phyloP scores from a whole-genome alignment of 2,329 filamentous ascomycete genomes.

The Emmonsiellopsis sp. region DNA sequence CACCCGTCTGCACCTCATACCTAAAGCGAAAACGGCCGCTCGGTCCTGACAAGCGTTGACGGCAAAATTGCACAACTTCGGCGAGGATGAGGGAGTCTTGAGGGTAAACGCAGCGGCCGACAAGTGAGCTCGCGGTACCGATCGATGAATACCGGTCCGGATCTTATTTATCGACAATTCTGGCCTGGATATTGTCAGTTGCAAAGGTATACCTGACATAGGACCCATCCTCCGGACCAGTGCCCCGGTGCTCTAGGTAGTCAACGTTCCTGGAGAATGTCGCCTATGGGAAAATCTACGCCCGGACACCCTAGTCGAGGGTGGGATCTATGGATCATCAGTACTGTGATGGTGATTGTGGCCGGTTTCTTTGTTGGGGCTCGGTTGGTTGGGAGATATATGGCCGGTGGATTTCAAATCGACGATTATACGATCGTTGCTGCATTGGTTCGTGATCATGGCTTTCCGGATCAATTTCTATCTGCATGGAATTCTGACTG shows the following conservation, averaged over 20 bases:
- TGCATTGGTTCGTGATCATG: conserved; percentile 10
- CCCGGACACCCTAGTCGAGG: conserved; percentile 13
- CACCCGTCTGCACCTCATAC: too few relatives aligned
- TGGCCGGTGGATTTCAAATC: conserved; percentile 10
- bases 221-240: background rate
- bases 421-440: conserved; percentile 18
- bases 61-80: too few relatives aligned
- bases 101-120: too few relatives aligned
- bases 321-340: conserved; percentile 15
- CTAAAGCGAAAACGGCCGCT: too few relatives aligned
- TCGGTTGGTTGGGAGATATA: conserved; percentile 13
- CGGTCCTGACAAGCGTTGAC: too few relatives aligned
- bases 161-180: too few relatives aligned
- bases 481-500: background rate
- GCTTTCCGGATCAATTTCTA: background rate
- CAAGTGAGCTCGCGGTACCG: too few relatives aligned
- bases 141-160: too few relatives aligned
- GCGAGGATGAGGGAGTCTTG: too few relatives aligned
- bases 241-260: background rate
- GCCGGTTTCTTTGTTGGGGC: conserved; percentile 14
- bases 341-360: conserved; percentile 14
- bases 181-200: too few relatives aligned
- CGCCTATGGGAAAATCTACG: conserved; percentile 1
- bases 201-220: too few relatives aligned
- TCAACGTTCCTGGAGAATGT: background rate